Base-by-base conservation (phyloP, 768 basidiomycete genomes). In the Trametes sanguinea region DNA sequence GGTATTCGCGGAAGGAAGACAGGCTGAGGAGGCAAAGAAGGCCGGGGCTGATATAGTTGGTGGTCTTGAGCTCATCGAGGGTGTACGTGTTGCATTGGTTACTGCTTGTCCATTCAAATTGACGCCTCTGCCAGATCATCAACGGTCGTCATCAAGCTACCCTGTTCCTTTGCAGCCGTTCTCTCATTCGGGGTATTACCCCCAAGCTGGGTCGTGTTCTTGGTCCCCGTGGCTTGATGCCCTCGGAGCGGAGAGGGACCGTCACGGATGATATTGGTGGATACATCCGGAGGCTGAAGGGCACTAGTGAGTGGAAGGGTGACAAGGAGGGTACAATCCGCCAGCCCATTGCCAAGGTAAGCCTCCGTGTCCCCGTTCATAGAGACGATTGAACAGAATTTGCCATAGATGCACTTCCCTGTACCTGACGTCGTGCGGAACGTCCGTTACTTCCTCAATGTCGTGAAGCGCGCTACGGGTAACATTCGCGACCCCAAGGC, bases 21-120 rank as follows among this genome's bases (percentile, higher is more conserved):
- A 83, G 53, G 92, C 89, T 16, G 90, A 92, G 17, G 87, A 90
- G 30, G 97, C 97, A 0, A 87, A 83, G 74, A 84, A 80, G 45
- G 92, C 93, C 4, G 97, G 97, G 6, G 97, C 95, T 1, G 85
- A 94, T 62, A 84, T 90, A 62, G 92, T 98, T 14, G 97, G 97
- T 48, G 96, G 95, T 32, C 80, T 83, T 46, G 97, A 98, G 69
- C 78, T 99, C 5, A 85, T 94, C 57, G 89, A 93, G n/a, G 86
- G 86, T 58, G 94, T 94, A 69, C 27, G 89, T 81, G n/a, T 48
- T 14, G 11, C 55, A 10, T 54, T 11, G 32, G 57, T 42, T 48
- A 13, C 17, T 1, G 7, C 42, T 6, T 57, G 60, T 48, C 55
- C 43, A 11, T 9, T 6, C 9, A n/a, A 52, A 42, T 11, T 8